phyloP scores from a whole-genome alignment of 345 rosid genomes.

The Citrus cavaleriei region DNA sequence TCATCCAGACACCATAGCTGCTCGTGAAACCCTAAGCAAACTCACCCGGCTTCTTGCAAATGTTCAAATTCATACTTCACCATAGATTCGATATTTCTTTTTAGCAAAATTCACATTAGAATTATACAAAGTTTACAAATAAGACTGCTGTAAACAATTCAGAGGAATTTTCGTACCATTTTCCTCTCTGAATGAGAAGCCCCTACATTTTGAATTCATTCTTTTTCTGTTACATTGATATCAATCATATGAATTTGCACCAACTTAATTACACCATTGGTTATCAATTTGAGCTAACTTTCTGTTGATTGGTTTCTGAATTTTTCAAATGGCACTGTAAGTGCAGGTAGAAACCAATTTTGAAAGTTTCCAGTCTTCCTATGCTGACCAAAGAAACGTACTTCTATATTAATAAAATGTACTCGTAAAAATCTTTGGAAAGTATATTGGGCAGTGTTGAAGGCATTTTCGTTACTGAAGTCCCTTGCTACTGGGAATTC shows the following conservation, averaged over 20 bases:
- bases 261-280: background rate
- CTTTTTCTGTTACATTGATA: background rate
- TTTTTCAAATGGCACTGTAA: background rate
- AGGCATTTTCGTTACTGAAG: too few relatives aligned
- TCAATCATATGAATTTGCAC: background rate
- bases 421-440: too few relatives aligned
- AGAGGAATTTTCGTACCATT: slow-evolving; percentile 24
- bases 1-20: slow-evolving; percentile 77
- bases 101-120: slow-evolving; percentile 38
- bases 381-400: background rate
- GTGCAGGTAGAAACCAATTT: background rate
- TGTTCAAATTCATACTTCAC: slow-evolving; percentile 65
- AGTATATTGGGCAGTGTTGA: too few relatives aligned
- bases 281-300: background rate
- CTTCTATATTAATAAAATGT: too few relatives aligned
- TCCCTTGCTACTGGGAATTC: too few relatives aligned
- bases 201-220: background rate
- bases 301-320: background rate
- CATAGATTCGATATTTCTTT: slow-evolving; percentile 40
- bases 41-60: slow-evolving; percentile 75
- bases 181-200: slow-evolving; percentile 1
- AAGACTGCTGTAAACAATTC: slow-evolving; percentile 33
- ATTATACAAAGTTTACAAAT: slow-evolving; percentile 39
- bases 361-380: background rate
- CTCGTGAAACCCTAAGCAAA: slow-evolving; percentile 80